A percentile compares a stretch with the other conserved stretches of the same genome.
These are phyloP conservation scores for Phyllosticta capitalensis DNA, from an alignment of 2,329 filamentous ascomycete genomes.

Conservation along the genomic window DNA sequence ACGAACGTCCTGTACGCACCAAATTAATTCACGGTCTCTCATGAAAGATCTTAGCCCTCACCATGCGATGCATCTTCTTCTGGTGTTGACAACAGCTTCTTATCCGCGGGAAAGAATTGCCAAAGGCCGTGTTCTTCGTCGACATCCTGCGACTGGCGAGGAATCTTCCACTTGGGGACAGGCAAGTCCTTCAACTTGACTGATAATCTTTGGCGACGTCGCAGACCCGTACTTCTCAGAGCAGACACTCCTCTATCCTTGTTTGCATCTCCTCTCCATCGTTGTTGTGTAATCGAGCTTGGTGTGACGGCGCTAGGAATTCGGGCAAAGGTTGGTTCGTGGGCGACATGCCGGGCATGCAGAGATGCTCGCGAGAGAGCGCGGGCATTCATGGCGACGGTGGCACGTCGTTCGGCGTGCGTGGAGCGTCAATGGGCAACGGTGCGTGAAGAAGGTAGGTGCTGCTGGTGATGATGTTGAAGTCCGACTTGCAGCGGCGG, in stretches of 20 bases:
- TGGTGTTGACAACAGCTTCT: constrained; percentile 61
- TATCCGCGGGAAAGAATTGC: constrained; percentile 74
- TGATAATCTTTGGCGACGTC: constrained; percentile 59
- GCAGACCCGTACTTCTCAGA: constrained; percentile 60
- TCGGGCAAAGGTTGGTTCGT: constrained; percentile 24
- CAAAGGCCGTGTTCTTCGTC: constrained; percentile 67
- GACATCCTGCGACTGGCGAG: constrained; percentile 23
- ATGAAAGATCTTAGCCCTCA: constrained; percentile 22
- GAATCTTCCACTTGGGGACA: constrained; percentile 50
- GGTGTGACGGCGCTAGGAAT: constrained; percentile 37
- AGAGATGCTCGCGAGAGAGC: constrained; percentile 2
- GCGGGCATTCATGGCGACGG: constrained; percentile 8
- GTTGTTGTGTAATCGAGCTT: background rate
- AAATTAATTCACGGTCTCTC: background rate
- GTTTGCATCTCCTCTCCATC: constrained; percentile 60
- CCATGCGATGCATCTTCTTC: constrained; percentile 62
- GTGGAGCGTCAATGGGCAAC: constrained; percentile 1
- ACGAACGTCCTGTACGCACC: constrained; percentile 53
- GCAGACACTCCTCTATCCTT: constrained; percentile 72
- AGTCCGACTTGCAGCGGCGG: background rate
- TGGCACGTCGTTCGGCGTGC: background rate
- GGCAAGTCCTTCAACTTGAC: constrained; percentile 66
- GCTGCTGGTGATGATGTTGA: background rate
- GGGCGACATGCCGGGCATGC: background rate
- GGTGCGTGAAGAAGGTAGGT: background rate